Evolutionary conservation across 2,329 filamentous ascomycete genomes (phyloP).

Genomic region (Mariannaea elegans): DNA sequence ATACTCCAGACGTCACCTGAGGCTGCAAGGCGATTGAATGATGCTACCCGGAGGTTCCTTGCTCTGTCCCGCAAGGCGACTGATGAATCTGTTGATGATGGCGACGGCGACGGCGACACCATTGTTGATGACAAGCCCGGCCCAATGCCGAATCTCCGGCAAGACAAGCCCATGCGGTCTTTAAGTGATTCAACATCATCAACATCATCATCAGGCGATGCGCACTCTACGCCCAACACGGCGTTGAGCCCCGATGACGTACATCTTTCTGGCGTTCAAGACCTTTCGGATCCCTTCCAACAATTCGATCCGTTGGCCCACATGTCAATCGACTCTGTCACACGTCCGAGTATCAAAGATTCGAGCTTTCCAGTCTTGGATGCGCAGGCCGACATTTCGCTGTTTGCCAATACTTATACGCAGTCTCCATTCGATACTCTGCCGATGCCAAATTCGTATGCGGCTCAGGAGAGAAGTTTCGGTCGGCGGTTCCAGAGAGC

Average conservation of each 20-base stretch:
- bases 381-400: constrained; percentile 28
- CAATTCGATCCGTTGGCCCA: constrained; percentile 11
- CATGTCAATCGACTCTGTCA: constrained; percentile 58
- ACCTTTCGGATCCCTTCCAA: background rate
- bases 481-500: constrained; percentile 74
- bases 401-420: constrained; percentile 22
- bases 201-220: constrained; percentile 3
- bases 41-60: constrained; percentile 67
- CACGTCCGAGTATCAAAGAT: constrained; percentile 60
- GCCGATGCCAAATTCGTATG: constrained; percentile 62
- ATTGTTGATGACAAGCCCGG: background rate
- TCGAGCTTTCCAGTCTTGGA: constrained; percentile 59
- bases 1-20: constrained; percentile 65
- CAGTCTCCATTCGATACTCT: constrained; percentile 47
- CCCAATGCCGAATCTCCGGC: background rate
- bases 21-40: constrained; percentile 65
- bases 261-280: constrained; percentile 8
- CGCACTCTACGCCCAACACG: constrained; percentile 7
- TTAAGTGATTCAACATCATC: constrained; percentile 6
- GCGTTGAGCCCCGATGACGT: constrained; percentile 6
- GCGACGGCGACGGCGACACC: constrained; percentile 20
- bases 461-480: constrained; percentile 73
- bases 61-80: constrained; percentile 59
- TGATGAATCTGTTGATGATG: constrained; percentile 37
- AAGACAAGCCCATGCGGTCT: background rate